These are phyloP conservation scores for Candida coleopterorum DNA, from an alignment of 805 yeast species.

Conservation along the genomic window DNA sequence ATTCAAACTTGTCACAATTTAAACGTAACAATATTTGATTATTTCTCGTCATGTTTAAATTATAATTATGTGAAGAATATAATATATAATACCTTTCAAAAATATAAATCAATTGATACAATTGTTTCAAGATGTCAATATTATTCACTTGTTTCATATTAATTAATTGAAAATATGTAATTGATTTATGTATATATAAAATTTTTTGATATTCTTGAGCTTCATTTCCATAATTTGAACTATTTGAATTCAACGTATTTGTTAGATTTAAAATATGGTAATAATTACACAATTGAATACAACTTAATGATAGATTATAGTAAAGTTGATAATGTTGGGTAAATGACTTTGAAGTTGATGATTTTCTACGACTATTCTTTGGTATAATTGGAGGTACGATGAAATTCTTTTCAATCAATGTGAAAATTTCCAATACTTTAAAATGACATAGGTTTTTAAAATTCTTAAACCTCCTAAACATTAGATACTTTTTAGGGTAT, in stretches of 20 bases:
- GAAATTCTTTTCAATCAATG: slow-evolving; percentile 15
- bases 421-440: slow-evolving; percentile 25
- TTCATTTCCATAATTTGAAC: slow-evolving; percentile 12
- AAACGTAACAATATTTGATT: slow-evolving; percentile 10
- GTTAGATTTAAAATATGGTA: slow-evolving; percentile 25
- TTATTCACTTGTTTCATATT: slow-evolving; percentile 19
- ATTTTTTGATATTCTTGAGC: slow-evolving; percentile 29
- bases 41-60: slow-evolving; percentile 9
- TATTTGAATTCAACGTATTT: slow-evolving; percentile 17
- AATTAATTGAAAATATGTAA: slow-evolving; percentile 28
- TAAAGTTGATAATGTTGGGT: slow-evolving; percentile 22
- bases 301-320: slow-evolving; percentile 25
- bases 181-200: slow-evolving; percentile 22
- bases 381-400: slow-evolving; percentile 13
- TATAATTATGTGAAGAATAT: slow-evolving; percentile 13
- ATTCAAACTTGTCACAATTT: slow-evolving; percentile 6
- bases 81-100: slow-evolving; percentile 23
- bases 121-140: slow-evolving; percentile 23
- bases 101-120: slow-evolving; percentile 26
- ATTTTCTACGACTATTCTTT: background rate
- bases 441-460: slow-evolving; percentile 22
- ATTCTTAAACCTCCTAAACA: slow-evolving; percentile 17
- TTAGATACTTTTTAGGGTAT: slow-evolving; percentile 13
- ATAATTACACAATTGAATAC: slow-evolving; percentile 27
- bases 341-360: slow-evolving; percentile 9